Conservation (phyloP, 441 rosid genomes). For the Adansonia grandidieri region DNA sequence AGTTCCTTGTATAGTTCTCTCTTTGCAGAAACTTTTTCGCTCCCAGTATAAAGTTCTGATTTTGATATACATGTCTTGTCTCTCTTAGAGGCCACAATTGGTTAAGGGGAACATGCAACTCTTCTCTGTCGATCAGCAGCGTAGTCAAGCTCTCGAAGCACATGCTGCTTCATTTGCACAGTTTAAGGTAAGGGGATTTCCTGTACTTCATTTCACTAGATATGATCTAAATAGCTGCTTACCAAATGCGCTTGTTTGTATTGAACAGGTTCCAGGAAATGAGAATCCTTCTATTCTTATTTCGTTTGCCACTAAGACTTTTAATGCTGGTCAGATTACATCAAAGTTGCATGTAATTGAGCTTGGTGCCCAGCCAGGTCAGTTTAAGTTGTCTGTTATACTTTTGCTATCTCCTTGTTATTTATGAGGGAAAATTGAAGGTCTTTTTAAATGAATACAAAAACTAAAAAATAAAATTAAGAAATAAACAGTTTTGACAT, state of each 20-base stretch:
- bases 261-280: constrained; percentile 85
- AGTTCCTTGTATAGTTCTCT: not conserved
- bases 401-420: constrained; percentile 3
- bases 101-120: constrained; percentile 99
- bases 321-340: constrained; percentile 89
- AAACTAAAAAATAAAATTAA: not conserved
- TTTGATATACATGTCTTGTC: constrained; percentile 20
- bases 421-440: not conserved
- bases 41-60: not conserved
- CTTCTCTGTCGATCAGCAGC: constrained; percentile 97
- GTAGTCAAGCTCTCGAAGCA: constrained; percentile 99
- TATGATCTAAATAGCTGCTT: not conserved
- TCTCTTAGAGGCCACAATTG: constrained; percentile 77
- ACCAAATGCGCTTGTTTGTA: constrained; percentile 10
- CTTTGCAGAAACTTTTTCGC: not conserved
- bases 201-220: constrained; percentile 5
- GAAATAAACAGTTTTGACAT: not conserved
- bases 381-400: constrained; percentile 27
- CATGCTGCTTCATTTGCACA: constrained; percentile 99
- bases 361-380: constrained; percentile 99
- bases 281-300: constrained; percentile 92
- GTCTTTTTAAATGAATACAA: not conserved
- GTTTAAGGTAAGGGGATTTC: constrained; percentile 59
- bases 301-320: constrained; percentile 82
- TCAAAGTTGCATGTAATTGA: constrained; percentile 97